Percentiles rank a stretch among this genome's conserved stretches.
Conservation (phyloP, 2,329 filamentous ascomycete genomes). For the Westerdykella ornata region DNA sequence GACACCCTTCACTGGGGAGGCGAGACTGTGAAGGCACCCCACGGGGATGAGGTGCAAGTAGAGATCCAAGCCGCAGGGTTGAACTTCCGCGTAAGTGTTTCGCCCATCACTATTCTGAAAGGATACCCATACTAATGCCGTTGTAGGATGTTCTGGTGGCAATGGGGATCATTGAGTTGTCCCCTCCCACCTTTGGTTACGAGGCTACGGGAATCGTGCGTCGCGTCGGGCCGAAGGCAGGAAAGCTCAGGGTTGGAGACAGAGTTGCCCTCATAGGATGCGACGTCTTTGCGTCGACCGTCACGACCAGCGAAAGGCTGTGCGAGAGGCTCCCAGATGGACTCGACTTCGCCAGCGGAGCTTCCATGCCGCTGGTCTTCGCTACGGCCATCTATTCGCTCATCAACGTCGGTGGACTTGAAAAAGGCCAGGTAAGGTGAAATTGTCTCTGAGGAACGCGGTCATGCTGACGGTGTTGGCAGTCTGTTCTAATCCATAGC, state of each 20-base stretch:
- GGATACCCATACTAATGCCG: not conserved
- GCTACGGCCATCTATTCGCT: too few species aligned
- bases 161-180: slow-evolving; percentile 25
- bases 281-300: too few species aligned
- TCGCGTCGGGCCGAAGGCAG: slow-evolving; percentile 14
- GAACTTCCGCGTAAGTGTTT: slow-evolving; percentile 26
- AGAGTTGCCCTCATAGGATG: too few species aligned
- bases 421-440: not conserved
- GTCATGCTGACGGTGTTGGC: not conserved
- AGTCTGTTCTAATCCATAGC: slow-evolving; percentile 13
- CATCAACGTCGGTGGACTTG: too few species aligned
- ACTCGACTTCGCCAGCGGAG: too few species aligned
- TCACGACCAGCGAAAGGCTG: too few species aligned
- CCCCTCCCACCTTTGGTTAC: slow-evolving; percentile 9
- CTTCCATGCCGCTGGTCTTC: too few species aligned
- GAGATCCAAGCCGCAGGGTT: slow-evolving; percentile 12
- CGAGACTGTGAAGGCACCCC: too few species aligned
- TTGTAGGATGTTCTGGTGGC: slow-evolving; percentile 6
- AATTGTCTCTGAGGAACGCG: not conserved
- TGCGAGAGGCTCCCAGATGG: too few species aligned
- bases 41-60: too few species aligned
- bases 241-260: not conserved
- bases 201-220: slow-evolving; percentile 8
- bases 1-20: too few species aligned
- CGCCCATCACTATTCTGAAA: too few species aligned